These are phyloP conservation scores for Fragaria nilgerrensis DNA, from an alignment of 306 rosid species.

Conservation along the genomic window DNA sequence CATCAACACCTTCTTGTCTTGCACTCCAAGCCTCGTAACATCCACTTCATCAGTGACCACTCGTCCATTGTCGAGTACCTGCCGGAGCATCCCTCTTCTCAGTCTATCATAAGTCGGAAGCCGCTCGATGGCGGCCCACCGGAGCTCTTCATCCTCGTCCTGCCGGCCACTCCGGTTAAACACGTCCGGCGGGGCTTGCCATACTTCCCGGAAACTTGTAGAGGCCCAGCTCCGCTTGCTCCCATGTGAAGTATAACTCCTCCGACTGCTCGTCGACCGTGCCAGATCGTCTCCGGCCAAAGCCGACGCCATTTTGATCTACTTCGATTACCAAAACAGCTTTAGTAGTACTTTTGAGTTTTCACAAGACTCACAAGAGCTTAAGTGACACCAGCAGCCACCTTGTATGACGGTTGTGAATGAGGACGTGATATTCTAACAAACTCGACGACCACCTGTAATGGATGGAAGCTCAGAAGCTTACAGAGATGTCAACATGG, in stretches of 20 bases:
- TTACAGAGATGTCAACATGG: not conserved
- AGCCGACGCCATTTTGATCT: conserved; percentile 43
- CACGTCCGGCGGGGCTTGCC: conserved; percentile 40
- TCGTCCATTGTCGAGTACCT: conserved; percentile 48
- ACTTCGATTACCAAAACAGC: not conserved
- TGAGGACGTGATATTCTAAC: not conserved
- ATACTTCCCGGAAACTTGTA: conserved; percentile 49
- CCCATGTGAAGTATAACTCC: conserved; percentile 39
- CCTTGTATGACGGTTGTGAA: not conserved
- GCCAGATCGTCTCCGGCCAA: conserved; percentile 45
- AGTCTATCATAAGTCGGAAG: conserved; percentile 84
- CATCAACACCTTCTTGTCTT: conserved; percentile 49
- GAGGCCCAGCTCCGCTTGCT: conserved; percentile 49
- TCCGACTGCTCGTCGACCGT: conserved; percentile 39
- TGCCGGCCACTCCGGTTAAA: conserved; percentile 34
- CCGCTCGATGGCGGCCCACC: conserved; percentile 87
- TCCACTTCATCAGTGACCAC: conserved; percentile 60
- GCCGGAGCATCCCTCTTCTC: conserved; percentile 53
- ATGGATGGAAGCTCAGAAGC: not conserved
- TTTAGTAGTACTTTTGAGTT: not conserved
- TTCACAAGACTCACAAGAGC: not conserved
- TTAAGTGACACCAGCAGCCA: not conserved
- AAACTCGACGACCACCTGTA: not conserved
- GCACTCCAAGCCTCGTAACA: conserved; percentile 45
- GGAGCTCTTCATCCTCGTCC: conserved; percentile 61